A percentile compares a stretch with the other conserved stretches of the same genome.
Conservation (phyloP, 2,329 filamentous ascomycete species). For the Penicillium expansum region DNA sequence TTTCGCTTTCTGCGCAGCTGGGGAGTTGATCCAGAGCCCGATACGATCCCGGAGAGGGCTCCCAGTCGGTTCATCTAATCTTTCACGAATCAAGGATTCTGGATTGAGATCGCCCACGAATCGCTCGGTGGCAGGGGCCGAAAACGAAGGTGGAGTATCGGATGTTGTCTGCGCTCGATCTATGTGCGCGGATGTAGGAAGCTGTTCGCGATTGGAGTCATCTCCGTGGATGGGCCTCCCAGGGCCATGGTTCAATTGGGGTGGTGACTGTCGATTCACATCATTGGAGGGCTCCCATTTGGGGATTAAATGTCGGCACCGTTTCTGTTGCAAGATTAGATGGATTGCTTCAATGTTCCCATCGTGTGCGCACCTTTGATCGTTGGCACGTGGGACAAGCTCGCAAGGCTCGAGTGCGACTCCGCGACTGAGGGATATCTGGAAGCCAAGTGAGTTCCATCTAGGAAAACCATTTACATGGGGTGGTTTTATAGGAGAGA, state of each 20-base stretch:
- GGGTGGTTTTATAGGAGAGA: neutral
- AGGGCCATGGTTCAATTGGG: neutral
- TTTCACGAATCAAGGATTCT: conserved; percentile 40
- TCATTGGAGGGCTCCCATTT: conserved; percentile 9
- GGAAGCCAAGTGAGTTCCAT: conserved; percentile 40
- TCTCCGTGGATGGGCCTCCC: neutral
- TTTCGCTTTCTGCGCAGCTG: conserved; percentile 12
- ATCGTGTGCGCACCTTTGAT: conserved; percentile 28
- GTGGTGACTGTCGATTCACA: neutral
- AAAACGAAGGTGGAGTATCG: conserved; percentile 7
- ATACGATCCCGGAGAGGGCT: conserved; percentile 30
- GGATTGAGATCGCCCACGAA: conserved; percentile 45
- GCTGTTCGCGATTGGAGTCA: neutral
- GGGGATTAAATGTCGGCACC: conserved; percentile 29
- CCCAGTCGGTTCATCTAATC: conserved; percentile 23
- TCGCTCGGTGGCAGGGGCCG: conserved; percentile 25
- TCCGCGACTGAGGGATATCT: conserved; percentile 34
- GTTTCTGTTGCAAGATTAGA: conserved; percentile 27
- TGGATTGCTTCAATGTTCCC: neutral
- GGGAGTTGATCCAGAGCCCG: conserved; percentile 35
- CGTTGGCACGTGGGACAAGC: conserved; percentile 35
- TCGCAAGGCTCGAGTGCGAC: conserved; percentile 29
- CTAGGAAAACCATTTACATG: neutral
- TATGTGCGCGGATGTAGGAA: neutral
- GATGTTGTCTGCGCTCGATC: conserved; percentile 2